These are phyloP conservation scores for Penicillium parvum DNA, from an alignment of 495 filamentous ascomycete species.

Conservation along the genomic window DNA sequence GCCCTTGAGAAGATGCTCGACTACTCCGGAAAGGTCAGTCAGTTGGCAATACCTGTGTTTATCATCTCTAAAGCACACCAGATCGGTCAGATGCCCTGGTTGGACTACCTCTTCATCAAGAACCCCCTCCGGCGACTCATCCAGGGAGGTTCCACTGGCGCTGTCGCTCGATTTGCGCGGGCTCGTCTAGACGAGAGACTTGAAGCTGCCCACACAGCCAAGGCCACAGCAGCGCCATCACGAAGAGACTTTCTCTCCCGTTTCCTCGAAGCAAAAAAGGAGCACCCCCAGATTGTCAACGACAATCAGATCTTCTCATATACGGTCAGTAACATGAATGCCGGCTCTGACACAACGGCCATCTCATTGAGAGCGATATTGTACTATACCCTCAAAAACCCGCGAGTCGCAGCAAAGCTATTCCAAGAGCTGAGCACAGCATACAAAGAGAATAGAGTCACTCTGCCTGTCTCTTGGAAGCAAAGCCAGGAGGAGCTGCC, in stretches of 20 bases:
- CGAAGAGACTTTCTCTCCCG: slow-evolving; percentile 25
- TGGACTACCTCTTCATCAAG: slow-evolving; percentile 48
- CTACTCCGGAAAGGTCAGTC: slow-evolving; percentile 17
- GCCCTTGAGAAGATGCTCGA: slow-evolving; percentile 15
- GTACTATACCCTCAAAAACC: slow-evolving; percentile 46
- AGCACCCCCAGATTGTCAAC: slow-evolving; percentile 29
- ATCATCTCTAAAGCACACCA: background rate
- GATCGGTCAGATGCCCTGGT: slow-evolving; percentile 48
- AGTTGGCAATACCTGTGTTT: background rate
- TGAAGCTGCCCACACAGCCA: background rate
- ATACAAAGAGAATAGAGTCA: slow-evolving; percentile 38
- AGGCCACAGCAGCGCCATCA: background rate
- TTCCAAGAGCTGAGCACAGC: slow-evolving; percentile 33
- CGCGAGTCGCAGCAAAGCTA: slow-evolving; percentile 20
- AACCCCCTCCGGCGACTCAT: slow-evolving; percentile 43
- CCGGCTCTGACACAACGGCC: slow-evolving; percentile 51
- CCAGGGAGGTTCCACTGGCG: slow-evolving; percentile 24
- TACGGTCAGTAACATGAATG: slow-evolving; percentile 43
- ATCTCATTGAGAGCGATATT: slow-evolving; percentile 45
- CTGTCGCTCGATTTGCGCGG: slow-evolving; percentile 35
- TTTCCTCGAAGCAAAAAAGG: slow-evolving; percentile 31
- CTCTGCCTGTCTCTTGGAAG: slow-evolving; percentile 23
- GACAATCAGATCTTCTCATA: slow-evolving; percentile 29
- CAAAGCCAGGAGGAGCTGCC: slow-evolving; percentile 44
- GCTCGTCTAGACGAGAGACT: slow-evolving; percentile 48